A percentile compares a stretch with the other conserved stretches of the same genome.
Evolutionary conservation across 1,284 basidiomycete genomes (phyloP).

Genomic region (Megacollybia platyphylla): DNA sequence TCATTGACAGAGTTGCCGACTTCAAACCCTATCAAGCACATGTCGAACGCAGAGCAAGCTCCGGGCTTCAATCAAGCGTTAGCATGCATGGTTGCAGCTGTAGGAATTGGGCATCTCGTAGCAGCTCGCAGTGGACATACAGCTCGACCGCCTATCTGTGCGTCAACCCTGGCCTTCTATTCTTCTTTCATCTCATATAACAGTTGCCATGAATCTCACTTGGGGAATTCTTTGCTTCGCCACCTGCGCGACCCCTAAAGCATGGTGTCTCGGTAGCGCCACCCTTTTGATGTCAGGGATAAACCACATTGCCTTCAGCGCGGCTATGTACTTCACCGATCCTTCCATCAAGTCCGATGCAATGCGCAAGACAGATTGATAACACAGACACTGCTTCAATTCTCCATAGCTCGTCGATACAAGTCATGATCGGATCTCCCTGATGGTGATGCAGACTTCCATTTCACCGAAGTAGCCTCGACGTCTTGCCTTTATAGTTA

Average conservation of each 20-base stretch:
- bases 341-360: too few species aligned
- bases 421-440: too few species aligned
- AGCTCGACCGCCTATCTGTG: conserved; percentile 11
- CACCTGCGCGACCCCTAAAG: conserved; percentile 11
- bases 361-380: too few species aligned
- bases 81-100: conserved; percentile 17
- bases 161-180: background rate
- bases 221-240: conserved; percentile 13
- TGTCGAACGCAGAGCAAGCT: conserved; percentile 12
- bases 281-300: conserved; percentile 13
- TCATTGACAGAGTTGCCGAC: background rate
- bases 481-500: too few species aligned
- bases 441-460: too few species aligned
- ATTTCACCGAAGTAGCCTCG: too few species aligned
- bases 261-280: conserved; percentile 12
- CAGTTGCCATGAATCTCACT: conserved; percentile 14
- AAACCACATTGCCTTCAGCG: conserved; percentile 11
- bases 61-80: conserved; percentile 18
- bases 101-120: conserved; percentile 15
- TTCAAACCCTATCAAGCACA: conserved; percentile 8
- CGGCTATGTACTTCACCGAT: conserved; percentile 5
- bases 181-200: background rate
- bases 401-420: too few species aligned
- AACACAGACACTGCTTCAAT: too few species aligned
- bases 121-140: conserved; percentile 10